A percentile compares a stretch with the other conserved stretches of the same genome.
Evolutionary conservation across 164 flowering plant species (phyloP).

Genomic region (Paratinospora sagittata): DNA sequence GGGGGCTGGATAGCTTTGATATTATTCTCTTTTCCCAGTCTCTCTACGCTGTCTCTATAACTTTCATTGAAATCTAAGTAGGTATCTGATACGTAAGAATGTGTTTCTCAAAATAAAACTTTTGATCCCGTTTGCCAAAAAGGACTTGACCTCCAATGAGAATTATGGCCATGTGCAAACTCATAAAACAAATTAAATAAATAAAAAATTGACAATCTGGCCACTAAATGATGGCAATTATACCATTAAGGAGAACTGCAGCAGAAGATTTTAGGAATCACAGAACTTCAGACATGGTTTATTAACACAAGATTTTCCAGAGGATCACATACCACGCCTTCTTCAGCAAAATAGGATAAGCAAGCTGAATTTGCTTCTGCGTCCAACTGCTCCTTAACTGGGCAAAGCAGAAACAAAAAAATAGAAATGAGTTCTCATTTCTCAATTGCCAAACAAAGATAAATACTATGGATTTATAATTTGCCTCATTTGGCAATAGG

Average conservation of each 20-base stretch:
- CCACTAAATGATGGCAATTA: background rate
- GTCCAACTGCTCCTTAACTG: constrained; percentile 20
- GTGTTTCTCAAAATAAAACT: too few relatives aligned
- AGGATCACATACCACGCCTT: constrained; percentile 26
- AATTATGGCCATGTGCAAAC: too few relatives aligned
- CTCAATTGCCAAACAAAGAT: background rate
- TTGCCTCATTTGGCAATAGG: background rate
- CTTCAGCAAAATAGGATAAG: constrained; percentile 11
- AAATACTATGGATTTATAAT: too few relatives aligned
- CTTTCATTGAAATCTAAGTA: too few relatives aligned
- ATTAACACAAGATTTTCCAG: background rate
- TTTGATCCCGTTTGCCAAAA: too few relatives aligned
- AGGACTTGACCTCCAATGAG: too few relatives aligned
- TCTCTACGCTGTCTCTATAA: too few relatives aligned
- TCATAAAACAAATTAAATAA: too few relatives aligned
- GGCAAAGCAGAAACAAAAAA: constrained; percentile 14
- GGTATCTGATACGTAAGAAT: too few relatives aligned
- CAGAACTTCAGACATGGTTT: background rate
- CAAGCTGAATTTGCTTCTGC: constrained; percentile 19
- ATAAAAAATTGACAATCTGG: background rate
- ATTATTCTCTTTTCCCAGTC: too few relatives aligned
- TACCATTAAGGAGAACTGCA: too few relatives aligned
- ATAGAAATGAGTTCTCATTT: background rate
- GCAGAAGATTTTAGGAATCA: background rate
- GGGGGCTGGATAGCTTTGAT: too few relatives aligned